phyloP scores from a whole-genome alignment of 495 filamentous ascomycete species.

The Neohortaea acidophila region DNA sequence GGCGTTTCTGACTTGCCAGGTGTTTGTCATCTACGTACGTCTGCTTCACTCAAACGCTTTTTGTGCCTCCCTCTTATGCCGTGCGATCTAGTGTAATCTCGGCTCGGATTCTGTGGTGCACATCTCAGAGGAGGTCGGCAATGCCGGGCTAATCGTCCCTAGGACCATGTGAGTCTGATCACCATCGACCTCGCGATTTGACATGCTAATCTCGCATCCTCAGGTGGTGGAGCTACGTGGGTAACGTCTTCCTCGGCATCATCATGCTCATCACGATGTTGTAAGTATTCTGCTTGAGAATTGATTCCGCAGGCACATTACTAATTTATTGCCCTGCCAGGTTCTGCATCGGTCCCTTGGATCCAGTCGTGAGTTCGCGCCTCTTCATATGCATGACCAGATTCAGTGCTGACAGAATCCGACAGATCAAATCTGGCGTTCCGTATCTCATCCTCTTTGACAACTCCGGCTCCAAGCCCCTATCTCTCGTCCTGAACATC shows the following conservation, averaged over 20 bases:
- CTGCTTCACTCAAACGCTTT: no score
- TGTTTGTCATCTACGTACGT: conserved; percentile 29
- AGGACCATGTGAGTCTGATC: conserved; percentile 18
- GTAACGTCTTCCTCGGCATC: conserved; percentile 19
- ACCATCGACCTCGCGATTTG: no score
- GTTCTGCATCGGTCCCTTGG: conserved; percentile 16
- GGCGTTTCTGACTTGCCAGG: conserved; percentile 27
- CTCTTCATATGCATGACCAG: neutral
- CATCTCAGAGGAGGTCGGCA: conserved; percentile 20
- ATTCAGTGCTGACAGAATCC: neutral
- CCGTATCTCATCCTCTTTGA: conserved; percentile 21
- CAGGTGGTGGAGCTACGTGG: conserved; percentile 14
- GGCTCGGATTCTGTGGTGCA: conserved; percentile 18
- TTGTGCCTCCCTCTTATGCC: conserved; percentile 27
- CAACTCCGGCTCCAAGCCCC: conserved; percentile 18
- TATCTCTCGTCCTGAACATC: conserved; percentile 17
- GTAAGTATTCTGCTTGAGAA: conserved; percentile 7
- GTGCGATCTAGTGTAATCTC: conserved; percentile 23
- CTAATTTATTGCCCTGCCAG: neutral
- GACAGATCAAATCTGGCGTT: conserved; percentile 13
- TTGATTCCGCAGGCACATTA: no score
- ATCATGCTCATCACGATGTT: conserved; percentile 24
- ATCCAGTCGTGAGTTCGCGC: conserved; percentile 2
- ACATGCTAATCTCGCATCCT: no score
- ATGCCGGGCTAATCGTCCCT: conserved; percentile 18